Conservation (phyloP, 768 basidiomycete species). For the Collybia nuda region DNA sequence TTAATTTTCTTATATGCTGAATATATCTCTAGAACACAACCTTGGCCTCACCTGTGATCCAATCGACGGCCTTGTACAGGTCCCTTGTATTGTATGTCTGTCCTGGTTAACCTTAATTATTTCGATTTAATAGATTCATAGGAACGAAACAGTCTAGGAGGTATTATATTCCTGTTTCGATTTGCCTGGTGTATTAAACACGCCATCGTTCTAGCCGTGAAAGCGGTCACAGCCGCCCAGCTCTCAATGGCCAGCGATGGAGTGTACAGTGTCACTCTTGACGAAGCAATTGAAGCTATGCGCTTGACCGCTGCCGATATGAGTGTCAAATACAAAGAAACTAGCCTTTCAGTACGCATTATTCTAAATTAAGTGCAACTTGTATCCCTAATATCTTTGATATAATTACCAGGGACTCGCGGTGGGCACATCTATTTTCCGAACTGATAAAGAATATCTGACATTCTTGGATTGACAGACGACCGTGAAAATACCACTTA, state of each 20-base stretch:
- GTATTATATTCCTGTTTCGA: conserved; percentile 31
- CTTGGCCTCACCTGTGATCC: conserved; percentile 93
- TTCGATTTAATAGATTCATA: conserved; percentile 20
- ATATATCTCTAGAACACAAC: conserved; percentile 64
- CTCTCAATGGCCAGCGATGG: conserved; percentile 92
- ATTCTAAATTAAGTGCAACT: background rate
- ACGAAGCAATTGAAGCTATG: conserved; percentile 97
- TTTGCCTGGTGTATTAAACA: background rate
- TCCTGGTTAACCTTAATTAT: background rate
- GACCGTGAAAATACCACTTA: conserved; percentile 81
- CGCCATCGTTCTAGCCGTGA: conserved; percentile 59
- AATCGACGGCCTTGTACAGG: conserved; percentile 89
- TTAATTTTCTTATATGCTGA: background rate
- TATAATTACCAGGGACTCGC: conserved; percentile 36
- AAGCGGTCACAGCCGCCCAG: conserved; percentile 92
- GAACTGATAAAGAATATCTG: background rate
- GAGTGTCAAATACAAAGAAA: conserved; percentile 96
- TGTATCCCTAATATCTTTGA: conserved; percentile 3
- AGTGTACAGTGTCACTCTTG: conserved; percentile 81
- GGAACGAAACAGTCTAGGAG: conserved; percentile 87
- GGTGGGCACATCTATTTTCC: conserved; percentile 20
- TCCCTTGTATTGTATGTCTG: conserved; percentile 85
- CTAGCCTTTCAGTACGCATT: conserved; percentile 76
- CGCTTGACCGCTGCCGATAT: conserved; percentile 90
- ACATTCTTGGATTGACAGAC: conserved; percentile 37